Conservation (phyloP, 805 yeast genomes). For the Kuraishia ogatae region DNA sequence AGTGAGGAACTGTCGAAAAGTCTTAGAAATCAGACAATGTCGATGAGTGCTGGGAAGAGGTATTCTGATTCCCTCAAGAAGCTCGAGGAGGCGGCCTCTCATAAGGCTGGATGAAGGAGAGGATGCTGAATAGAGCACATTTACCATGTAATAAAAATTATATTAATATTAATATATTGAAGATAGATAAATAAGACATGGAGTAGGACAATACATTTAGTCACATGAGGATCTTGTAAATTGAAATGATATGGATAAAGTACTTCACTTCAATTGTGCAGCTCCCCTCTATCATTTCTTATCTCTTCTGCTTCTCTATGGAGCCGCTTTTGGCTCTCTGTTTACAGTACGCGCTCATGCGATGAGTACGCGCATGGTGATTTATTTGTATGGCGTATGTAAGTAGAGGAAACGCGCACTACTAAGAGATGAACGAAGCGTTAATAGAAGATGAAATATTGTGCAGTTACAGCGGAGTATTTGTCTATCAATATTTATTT, state of each 20-base stretch:
- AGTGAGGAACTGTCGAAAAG: slow-evolving; percentile 24
- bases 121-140: too few species aligned
- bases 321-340: background rate
- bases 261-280: background rate
- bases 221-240: too few species aligned
- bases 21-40: slow-evolving; percentile 5
- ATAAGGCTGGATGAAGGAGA: too few species aligned
- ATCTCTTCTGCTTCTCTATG: background rate
- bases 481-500: too few species aligned
- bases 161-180: background rate
- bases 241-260: too few species aligned
- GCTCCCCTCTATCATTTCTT: background rate
- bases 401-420: too few species aligned
- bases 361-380: background rate
- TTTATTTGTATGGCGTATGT: background rate
- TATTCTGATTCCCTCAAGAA: slow-evolving; percentile 1
- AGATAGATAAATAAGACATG: too few species aligned
- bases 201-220: too few species aligned
- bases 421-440: too few species aligned
- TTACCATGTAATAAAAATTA: too few species aligned
- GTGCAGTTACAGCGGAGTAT: too few species aligned
- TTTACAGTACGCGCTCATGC: background rate
- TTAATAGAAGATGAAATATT: too few species aligned
- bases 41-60: slow-evolving; percentile 1
- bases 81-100: background rate